These are phyloP conservation scores for Megacollybia platyphylla DNA, from an alignment of 1,284 basidiomycete species.

Conservation along the genomic window DNA sequence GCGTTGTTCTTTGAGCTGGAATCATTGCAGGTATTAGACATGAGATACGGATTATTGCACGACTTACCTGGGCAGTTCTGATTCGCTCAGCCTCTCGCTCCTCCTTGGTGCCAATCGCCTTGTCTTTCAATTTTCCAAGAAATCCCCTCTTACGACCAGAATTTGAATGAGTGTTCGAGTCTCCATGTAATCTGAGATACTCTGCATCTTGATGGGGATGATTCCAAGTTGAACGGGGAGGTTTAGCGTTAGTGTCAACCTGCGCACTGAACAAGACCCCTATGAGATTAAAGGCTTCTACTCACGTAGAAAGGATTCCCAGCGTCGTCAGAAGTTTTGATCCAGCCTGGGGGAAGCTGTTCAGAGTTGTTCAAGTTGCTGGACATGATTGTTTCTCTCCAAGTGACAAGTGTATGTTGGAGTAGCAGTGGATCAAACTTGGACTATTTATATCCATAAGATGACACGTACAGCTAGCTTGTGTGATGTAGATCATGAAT, in stretches of 20 bases:
- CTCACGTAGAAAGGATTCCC: conserved; percentile 32
- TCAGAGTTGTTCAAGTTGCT: conserved; percentile 11
- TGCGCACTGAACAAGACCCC: conserved; percentile 9
- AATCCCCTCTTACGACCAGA: conserved; percentile 32
- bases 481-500: neutral
- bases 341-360: conserved; percentile 51
- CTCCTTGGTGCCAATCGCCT: conserved; percentile 48
- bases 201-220: conserved; percentile 60
- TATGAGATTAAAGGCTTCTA: neutral
- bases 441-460: neutral
- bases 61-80: conserved; percentile 21
- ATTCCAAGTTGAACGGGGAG: conserved; percentile 59
- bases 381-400: conserved; percentile 11
- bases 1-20: conserved; percentile 15
- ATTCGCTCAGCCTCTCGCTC: conserved; percentile 39
- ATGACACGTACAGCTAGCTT: neutral
- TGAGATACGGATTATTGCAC: neutral
- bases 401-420: neutral
- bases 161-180: conserved; percentile 2
- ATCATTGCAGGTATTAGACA: conserved; percentile 1
- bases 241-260: conserved; percentile 54
- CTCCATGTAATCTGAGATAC: conserved; percentile 22
- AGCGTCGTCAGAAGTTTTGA: conserved; percentile 35
- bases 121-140: conserved; percentile 42
- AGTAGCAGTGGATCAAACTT: no score